phyloP scores from a whole-genome alignment of 2,329 filamentous ascomycete genomes.

The Pseudonectria foliicola region DNA sequence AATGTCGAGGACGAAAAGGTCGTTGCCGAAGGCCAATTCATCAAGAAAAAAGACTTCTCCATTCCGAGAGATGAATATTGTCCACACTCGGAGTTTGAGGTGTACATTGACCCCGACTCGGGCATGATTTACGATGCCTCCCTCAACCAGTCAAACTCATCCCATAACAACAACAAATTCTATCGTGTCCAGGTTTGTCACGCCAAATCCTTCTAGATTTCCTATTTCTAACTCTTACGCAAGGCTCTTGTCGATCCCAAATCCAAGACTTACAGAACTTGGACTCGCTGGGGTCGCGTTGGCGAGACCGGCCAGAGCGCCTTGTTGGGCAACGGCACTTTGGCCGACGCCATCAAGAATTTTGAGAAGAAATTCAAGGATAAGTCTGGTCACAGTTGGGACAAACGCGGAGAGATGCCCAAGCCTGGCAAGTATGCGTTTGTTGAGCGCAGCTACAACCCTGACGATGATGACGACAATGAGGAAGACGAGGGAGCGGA shows the following conservation, averaged over 20 bases:
- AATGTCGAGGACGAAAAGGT: slow-evolving; percentile 29
- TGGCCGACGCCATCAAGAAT: slow-evolving; percentile 37
- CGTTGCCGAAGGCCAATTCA: slow-evolving; percentile 37
- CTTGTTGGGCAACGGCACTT: slow-evolving; percentile 32
- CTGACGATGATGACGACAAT: slow-evolving; percentile 55
- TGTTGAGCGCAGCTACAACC: slow-evolving; percentile 69
- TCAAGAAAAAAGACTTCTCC: slow-evolving; percentile 36
- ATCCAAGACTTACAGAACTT: slow-evolving; percentile 45
- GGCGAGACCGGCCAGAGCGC: slow-evolving; percentile 49
- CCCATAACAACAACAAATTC: slow-evolving; percentile 75
- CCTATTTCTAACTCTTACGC: slow-evolving; percentile 4
- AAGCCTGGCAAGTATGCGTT: slow-evolving; percentile 70
- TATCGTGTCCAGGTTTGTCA: slow-evolving; percentile 60
- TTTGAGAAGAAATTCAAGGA: slow-evolving; percentile 58
- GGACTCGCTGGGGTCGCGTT: slow-evolving; percentile 79
- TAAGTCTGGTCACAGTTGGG: slow-evolving; percentile 54
- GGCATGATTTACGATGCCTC: slow-evolving; percentile 71
- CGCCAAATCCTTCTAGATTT: background rate
- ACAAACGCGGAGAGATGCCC: slow-evolving; percentile 44
- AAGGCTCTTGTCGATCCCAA: slow-evolving; percentile 36
- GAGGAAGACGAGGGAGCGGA: slow-evolving; percentile 23
- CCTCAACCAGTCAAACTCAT: slow-evolving; percentile 69
- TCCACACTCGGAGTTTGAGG: slow-evolving; percentile 33
- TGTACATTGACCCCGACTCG: slow-evolving; percentile 56
- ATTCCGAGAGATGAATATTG: slow-evolving; percentile 47